Evolutionary conservation across 2,329 filamentous ascomycete genomes (phyloP).

Genomic region (Berkeleyomyces rouxiae): DNA sequence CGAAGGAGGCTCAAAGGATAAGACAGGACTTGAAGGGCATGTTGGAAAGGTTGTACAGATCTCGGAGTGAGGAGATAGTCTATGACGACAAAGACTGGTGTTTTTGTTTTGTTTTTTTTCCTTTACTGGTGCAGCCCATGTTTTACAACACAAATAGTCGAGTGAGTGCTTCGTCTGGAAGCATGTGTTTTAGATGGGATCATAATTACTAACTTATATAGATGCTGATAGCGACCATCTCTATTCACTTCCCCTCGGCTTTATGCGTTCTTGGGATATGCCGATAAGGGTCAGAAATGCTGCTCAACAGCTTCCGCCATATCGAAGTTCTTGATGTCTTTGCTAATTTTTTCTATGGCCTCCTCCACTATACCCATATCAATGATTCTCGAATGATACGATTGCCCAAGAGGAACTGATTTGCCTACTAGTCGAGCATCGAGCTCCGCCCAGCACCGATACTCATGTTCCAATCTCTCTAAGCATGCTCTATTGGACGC

Average conservation of each 20-base stretch:
- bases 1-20: constrained; percentile 52
- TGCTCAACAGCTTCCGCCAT: background rate
- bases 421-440: background rate
- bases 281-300: background rate
- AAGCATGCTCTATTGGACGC: background rate
- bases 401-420: background rate
- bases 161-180: no score
- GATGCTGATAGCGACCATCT: background rate
- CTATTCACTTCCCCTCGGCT: background rate
- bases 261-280: background rate
- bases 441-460: background rate
- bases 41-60: constrained; percentile 52
- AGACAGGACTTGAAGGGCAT: constrained; percentile 52
- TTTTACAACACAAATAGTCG: background rate
- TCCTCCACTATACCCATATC: background rate
- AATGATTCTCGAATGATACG: background rate
- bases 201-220: background rate
- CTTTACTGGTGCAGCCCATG: background rate
- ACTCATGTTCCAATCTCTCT: background rate
- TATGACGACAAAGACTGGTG: background rate
- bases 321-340: background rate
- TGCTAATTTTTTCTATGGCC: background rate
- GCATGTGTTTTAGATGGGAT: no score
- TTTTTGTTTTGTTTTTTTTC: background rate
- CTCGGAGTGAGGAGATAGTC: constrained; percentile 26